A percentile compares a stretch with the other conserved stretches of the same genome.
phyloP scores from a whole-genome alignment of 2,329 filamentous ascomycete genomes.

The Aspergillus felis region DNA sequence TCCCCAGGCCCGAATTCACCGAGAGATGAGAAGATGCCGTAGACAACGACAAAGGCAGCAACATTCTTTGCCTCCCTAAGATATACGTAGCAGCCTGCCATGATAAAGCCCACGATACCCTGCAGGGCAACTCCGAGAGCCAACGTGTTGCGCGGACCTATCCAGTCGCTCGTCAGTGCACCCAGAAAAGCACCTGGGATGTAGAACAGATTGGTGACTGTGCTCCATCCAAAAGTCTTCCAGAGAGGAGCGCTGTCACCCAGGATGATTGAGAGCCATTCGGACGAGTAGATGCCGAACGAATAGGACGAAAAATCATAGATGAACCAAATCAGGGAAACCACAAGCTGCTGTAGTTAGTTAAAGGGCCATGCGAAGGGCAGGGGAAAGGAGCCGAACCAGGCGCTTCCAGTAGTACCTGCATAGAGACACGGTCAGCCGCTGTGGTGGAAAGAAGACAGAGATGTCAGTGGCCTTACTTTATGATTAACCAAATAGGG shows the following conservation, averaged over 20 bases:
- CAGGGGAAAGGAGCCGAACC: conserved; percentile 19
- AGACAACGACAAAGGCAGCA: conserved; percentile 73
- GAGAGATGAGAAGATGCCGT: conserved; percentile 71
- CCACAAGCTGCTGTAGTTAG: conserved; percentile 43
- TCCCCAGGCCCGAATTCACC: conserved; percentile 84
- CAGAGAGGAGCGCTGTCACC: conserved; percentile 61
- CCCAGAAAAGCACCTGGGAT: conserved; percentile 77
- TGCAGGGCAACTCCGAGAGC: conserved; percentile 68
- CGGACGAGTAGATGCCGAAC: conserved; percentile 79
- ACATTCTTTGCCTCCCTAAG: conserved; percentile 66
- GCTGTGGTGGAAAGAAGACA: conserved; percentile 43
- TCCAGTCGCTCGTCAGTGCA: conserved; percentile 69
- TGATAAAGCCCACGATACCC: conserved; percentile 78
- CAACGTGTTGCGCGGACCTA: conserved; percentile 74
- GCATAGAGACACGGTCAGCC: not conserved
- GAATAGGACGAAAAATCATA: conserved; percentile 84
- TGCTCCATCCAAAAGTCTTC: conserved; percentile 82
- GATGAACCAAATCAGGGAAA: conserved; percentile 78
- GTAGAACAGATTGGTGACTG: conserved; percentile 83
- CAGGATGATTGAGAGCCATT: conserved; percentile 58
- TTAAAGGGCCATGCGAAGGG: not conserved
- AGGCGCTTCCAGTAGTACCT: conserved; percentile 72
- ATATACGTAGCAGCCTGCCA: conserved; percentile 72
- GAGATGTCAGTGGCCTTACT: conserved; percentile 25
- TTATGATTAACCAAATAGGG: conserved; percentile 49